Percentiles rank a stretch among this genome's conserved stretches.
These are phyloP conservation scores for Chloroidium sp. DNA, from an alignment of 163 green algal species.

Conservation along the genomic window DNA sequence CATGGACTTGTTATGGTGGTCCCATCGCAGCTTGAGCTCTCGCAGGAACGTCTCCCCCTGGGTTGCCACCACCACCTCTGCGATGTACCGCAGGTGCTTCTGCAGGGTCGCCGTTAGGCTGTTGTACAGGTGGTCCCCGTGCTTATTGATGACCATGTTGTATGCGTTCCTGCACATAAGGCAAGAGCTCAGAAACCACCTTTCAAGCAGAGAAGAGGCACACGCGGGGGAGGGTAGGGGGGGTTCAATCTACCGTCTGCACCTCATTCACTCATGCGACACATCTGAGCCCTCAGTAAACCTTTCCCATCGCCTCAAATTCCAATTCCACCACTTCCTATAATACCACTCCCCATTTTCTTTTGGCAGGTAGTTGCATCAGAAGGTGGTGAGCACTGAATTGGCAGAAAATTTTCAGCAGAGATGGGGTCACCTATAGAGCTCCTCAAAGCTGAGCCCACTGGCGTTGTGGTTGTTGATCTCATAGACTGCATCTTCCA, in stretches of 20 bases:
- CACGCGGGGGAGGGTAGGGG: no score
- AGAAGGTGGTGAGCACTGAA: no score
- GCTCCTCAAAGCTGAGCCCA: conserved; percentile 94
- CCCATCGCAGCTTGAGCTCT: conserved; percentile 79
- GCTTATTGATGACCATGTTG: conserved; percentile 99
- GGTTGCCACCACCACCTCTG: conserved; percentile 57
- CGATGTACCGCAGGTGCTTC: conserved; percentile 66
- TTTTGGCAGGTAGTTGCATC: no score
- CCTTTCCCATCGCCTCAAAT: no score
- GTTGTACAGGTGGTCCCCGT: conserved; percentile 85
- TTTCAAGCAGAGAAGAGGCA: no score
- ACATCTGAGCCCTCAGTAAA: no score
- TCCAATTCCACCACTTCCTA: no score
- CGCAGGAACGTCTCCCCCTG: conserved; percentile 73
- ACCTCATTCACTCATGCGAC: no score
- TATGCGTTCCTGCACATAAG: conserved; percentile 82
- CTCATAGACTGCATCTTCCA: conserved; percentile 89
- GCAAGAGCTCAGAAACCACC: no score
- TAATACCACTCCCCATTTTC: no score
- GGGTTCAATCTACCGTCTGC: no score
- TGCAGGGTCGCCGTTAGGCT: conserved; percentile 73
- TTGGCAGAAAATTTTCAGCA: background rate
- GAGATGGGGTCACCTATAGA: conserved; percentile 72
- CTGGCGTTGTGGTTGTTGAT: conserved; percentile 96
- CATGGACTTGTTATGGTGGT: conserved; percentile 88